Evolutionary conservation across 768 basidiomycete genomes (phyloP), one percentile per base, ranked within the genome.

Genomic region (Kwoniella mangroviensis): DNA sequence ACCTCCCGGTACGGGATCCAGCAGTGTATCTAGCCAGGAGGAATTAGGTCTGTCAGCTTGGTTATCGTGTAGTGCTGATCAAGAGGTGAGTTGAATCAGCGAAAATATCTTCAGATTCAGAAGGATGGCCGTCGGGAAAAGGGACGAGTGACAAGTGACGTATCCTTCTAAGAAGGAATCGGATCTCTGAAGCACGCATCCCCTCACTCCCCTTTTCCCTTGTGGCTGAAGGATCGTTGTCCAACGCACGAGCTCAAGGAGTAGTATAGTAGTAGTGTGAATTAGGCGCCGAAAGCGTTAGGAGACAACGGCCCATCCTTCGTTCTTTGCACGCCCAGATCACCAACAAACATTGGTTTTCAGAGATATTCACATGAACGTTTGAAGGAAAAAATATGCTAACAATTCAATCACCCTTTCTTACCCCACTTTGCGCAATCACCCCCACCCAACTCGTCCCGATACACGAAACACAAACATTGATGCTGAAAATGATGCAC

Each of bases 11-110:
- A 60, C 67, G 40, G 51, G 58, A 40, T 49, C 45, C 12, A 62
- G 67, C 28, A 59, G 43, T 43, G 55, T 59, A 7, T 60, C 67
- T 15, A 60, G 58, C 34, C 49, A 68, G 24, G 68, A 69, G 51
- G 68, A 69, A 22, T 40, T 69, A 43, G 63, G 68, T 22, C 49
- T 69, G 15, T 63, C 62, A 45, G 68, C 68, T 22, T 69, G 68
- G 68, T 4, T 69, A 22, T 62, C 68, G 13, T 69, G 71, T 21
- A 66, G 58, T 17, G 64, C 65, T 11, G 65, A 70, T 45, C 70
- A 62, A 45, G 65, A 66, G 54, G 70, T 66, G 51, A 49, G 64
- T 63, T 55, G 34, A 0, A 34, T 34, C 34, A 34, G 34, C 34
- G 34, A 34, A 34, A 34, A 5, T 34, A 4, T 34, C 34, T 34